phyloP scores from a whole-genome alignment of 2,329 filamentous ascomycete species.

The Ascochyta fabae region DNA sequence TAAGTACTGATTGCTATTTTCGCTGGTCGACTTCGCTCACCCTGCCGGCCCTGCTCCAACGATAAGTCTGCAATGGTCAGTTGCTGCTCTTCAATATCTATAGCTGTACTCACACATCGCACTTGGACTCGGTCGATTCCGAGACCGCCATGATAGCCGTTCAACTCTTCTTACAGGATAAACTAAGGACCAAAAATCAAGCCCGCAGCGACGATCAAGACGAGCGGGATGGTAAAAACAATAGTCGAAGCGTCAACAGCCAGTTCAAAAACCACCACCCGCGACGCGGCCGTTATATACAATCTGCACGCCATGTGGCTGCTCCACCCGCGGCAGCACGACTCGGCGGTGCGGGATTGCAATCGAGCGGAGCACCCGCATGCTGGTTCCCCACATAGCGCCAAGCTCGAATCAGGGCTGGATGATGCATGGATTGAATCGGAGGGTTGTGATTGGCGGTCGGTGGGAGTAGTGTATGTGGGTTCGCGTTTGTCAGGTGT shows the following conservation, averaged over 20 bases:
- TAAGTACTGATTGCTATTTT: not conserved
- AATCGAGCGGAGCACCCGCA: not conserved
- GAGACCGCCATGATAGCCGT: conserved; percentile 28
- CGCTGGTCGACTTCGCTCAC: conserved; percentile 16
- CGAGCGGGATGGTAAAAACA: not conserved
- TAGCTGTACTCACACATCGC: conserved; percentile 41
- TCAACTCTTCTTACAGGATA: not conserved
- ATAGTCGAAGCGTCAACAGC: not conserved
- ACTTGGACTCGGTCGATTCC: conserved; percentile 37
- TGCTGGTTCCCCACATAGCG: conserved; percentile 33
- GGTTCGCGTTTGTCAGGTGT: conserved; percentile 20
- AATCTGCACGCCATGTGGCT: conserved; percentile 1
- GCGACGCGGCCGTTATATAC: conserved; percentile 7
- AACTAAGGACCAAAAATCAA: not conserved
- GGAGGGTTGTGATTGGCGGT: conserved; percentile 21
- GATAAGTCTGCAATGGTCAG: conserved; percentile 36
- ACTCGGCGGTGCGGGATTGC: conserved; percentile 21
- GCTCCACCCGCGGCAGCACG: conserved; percentile 16
- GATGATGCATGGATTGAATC: conserved; percentile 15
- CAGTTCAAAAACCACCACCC: not conserved
- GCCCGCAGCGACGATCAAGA: not conserved
- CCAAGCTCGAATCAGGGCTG: conserved; percentile 18
- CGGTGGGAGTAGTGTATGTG: not conserved
- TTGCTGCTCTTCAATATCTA: no score
- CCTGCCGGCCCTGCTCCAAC: conserved; percentile 50